Evolutionary conservation across 2,329 filamentous ascomycete species (phyloP).

Genomic region (Calonectria hongkongensis): DNA sequence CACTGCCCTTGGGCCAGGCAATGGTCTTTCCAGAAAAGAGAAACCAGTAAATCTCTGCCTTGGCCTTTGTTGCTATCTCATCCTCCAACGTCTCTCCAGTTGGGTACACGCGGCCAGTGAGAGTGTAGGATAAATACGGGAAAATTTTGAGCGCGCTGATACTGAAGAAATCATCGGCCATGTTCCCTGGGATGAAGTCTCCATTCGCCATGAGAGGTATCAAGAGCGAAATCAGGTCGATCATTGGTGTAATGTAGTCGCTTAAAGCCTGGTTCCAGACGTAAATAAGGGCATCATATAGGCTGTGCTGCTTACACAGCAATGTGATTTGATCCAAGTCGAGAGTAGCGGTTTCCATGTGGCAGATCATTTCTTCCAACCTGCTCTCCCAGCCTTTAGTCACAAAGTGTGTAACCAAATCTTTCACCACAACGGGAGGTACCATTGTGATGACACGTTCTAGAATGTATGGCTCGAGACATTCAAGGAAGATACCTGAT

Average conservation of each 20-base stretch:
- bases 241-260: conserved; percentile 93
- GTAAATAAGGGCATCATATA: conserved; percentile 97
- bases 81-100: conserved; percentile 86
- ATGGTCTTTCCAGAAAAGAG: conserved; percentile 90
- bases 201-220: conserved; percentile 75
- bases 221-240: conserved; percentile 85
- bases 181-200: conserved; percentile 71
- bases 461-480: conserved; percentile 90
- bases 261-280: conserved; percentile 94
- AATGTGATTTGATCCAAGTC: conserved; percentile 95
- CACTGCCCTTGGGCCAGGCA: conserved; percentile 81
- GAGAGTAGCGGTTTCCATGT: conserved; percentile 91
- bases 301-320: conserved; percentile 91
- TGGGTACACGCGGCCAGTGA: conserved; percentile 94
- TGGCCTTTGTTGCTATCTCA: conserved; percentile 83
- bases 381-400: conserved; percentile 83
- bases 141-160: conserved; percentile 93
- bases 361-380: conserved; percentile 95
- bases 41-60: conserved; percentile 93
- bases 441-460: conserved; percentile 84
- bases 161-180: conserved; percentile 76
- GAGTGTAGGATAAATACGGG: conserved; percentile 92
- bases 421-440: conserved; percentile 90
- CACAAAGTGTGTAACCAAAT: conserved; percentile 88
- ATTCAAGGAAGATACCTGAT: conserved; percentile 88